Conservation (phyloP, 805 yeast genomes). For the Pichia phayaonensis region DNA sequence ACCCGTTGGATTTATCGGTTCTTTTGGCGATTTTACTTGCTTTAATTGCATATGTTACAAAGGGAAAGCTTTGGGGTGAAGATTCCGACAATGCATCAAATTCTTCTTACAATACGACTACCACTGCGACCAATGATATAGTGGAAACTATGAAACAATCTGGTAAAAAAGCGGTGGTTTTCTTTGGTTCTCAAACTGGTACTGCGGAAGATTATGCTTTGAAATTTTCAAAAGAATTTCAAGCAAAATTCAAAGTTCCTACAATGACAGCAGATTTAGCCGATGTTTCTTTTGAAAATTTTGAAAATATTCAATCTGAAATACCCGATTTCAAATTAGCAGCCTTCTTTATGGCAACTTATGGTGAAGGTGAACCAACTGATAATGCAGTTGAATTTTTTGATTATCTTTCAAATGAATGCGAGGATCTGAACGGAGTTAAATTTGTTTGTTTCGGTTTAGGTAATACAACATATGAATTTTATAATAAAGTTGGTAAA, state of each 20-base stretch:
- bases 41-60: slow-evolving; percentile 57
- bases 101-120: slow-evolving; percentile 21
- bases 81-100: slow-evolving; percentile 16
- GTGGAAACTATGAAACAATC: slow-evolving; percentile 49
- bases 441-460: slow-evolving; percentile 78
- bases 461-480: slow-evolving; percentile 92
- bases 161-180: slow-evolving; percentile 68
- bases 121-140: slow-evolving; percentile 48
- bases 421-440: slow-evolving; percentile 46
- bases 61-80: slow-evolving; percentile 44
- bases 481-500: slow-evolving; percentile 76
- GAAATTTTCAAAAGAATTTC: slow-evolving; percentile 82
- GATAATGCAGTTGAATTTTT: slow-evolving; percentile 84
- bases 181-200: slow-evolving; percentile 96
- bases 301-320: slow-evolving; percentile 54
- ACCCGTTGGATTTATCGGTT: slow-evolving; percentile 64
- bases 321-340: slow-evolving; percentile 46
- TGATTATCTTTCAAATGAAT: slow-evolving; percentile 56
- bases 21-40: slow-evolving; percentile 61
- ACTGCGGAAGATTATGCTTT: slow-evolving; percentile 96
- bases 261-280: slow-evolving; percentile 85
- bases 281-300: slow-evolving; percentile 75
- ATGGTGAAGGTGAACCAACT: slow-evolving; percentile 98
- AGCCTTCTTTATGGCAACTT: slow-evolving; percentile 76
- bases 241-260: slow-evolving; percentile 69